Percentiles rank a stretch among this genome's conserved stretches.
Conservation (phyloP, 2,329 filamentous ascomycete species). For the Hawksworthiomyces lignivorus region DNA sequence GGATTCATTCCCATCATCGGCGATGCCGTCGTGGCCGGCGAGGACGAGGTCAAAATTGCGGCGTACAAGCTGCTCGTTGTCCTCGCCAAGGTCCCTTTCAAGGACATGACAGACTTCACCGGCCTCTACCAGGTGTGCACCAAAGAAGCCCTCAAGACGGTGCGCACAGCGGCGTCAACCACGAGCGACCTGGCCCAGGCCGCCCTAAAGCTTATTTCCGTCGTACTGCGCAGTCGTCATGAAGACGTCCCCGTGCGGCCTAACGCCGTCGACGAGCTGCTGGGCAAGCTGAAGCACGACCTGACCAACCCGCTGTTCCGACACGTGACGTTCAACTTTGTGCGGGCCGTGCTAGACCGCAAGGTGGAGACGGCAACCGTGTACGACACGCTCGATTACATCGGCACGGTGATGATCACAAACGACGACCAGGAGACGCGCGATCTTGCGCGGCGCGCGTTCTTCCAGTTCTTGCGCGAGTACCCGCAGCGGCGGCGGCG, state of each 20-base stretch:
- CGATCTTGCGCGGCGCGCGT: conserved; percentile 79
- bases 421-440: conserved; percentile 86
- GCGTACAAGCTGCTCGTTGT: conserved; percentile 78
- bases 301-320: conserved; percentile 88
- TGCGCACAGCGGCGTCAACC: conserved; percentile 70
- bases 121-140: conserved; percentile 68
- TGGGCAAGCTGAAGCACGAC: conserved; percentile 76
- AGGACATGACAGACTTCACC: conserved; percentile 46
- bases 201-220: conserved; percentile 78
- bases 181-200: conserved; percentile 80
- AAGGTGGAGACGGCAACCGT: conserved; percentile 79
- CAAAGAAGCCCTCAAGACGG: conserved; percentile 73
- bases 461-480: conserved; percentile 88
- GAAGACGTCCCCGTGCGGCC: conserved; percentile 72
- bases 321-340: conserved; percentile 89
- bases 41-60: conserved; percentile 89
- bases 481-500: conserved; percentile 88
- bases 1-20: conserved; percentile 87
- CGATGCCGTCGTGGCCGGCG: conserved; percentile 72
- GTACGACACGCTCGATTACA: conserved; percentile 85
- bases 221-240: conserved; percentile 73
- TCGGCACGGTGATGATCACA: conserved; percentile 88
- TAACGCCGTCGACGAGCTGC: conserved; percentile 70
- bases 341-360: conserved; percentile 77
- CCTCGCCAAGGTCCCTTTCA: conserved; percentile 76